These are phyloP conservation scores for Hypseocharis bilobata DNA, from an alignment of 441 rosid species.

Conservation along the genomic window DNA sequence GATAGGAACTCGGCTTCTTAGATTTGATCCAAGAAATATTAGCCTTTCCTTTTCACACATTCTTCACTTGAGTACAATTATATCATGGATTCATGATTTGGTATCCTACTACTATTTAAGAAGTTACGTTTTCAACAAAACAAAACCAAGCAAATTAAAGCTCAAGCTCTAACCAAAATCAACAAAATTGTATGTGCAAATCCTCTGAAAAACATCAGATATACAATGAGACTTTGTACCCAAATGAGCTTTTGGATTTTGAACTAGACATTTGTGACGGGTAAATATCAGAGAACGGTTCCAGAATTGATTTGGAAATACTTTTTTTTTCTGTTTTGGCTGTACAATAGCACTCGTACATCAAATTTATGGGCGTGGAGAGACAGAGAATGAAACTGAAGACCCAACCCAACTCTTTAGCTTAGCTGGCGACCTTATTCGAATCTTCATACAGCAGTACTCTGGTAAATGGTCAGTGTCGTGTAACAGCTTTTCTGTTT, in stretches of 20 bases:
- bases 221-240: background rate
- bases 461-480: constrained; percentile 8
- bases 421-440: constrained; percentile 24
- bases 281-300: background rate
- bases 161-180: background rate
- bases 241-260: background rate
- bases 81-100: too few relatives aligned
- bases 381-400: constrained; percentile 14
- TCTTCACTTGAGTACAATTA: too few relatives aligned
- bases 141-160: too few relatives aligned
- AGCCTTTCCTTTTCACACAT: too few relatives aligned
- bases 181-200: background rate
- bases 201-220: background rate
- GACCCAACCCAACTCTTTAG: constrained; percentile 11
- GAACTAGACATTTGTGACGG: background rate
- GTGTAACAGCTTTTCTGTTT: too few relatives aligned
- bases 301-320: background rate
- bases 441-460: constrained; percentile 18
- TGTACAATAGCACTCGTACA: constrained; percentile 19
- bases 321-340: constrained; percentile 7
- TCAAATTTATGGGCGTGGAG: background rate
- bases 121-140: too few relatives aligned
- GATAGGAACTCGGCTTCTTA: too few relatives aligned
- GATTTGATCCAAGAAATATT: too few relatives aligned
- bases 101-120: too few relatives aligned